These are phyloP conservation scores for peach (Prunus persica) DNA, from an alignment of 306 rosid species.

Conservation along the genomic window DNA sequence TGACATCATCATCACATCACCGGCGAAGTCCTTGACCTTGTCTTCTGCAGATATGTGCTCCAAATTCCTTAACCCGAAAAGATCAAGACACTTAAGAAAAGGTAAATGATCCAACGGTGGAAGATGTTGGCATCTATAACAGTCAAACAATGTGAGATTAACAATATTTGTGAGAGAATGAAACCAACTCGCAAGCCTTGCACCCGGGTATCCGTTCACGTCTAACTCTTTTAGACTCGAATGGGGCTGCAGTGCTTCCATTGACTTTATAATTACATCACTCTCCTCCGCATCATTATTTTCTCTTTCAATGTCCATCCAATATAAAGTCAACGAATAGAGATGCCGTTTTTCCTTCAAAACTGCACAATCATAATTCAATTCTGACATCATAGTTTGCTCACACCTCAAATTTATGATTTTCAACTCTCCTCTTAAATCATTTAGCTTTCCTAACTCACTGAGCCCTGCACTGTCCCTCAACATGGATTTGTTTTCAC, in stretches of 20 bases:
- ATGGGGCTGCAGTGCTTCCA: slow-evolving; percentile 17
- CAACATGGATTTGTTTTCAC: background rate
- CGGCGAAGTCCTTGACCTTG: no score
- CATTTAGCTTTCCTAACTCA: background rate
- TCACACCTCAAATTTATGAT: background rate
- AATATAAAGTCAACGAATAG: background rate
- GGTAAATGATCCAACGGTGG: slow-evolving; percentile 15
- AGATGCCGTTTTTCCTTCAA: slow-evolving; percentile 1
- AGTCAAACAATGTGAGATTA: background rate
- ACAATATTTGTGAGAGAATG: slow-evolving; percentile 2
- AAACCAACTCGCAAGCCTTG: slow-evolving; percentile 13
- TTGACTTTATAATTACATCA: background rate
- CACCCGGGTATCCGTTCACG: rapidly evolving
- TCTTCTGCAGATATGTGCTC: slow-evolving; percentile 7
- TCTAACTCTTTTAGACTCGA: background rate
- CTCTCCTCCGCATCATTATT: rapidly evolving
- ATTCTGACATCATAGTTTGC: background rate
- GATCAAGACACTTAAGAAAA: background rate
- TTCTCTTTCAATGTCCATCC: background rate
- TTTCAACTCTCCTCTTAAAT: background rate
- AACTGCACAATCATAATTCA: background rate
- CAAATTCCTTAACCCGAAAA: rapidly evolving
- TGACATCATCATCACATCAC: background rate
- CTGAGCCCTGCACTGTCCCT: background rate
- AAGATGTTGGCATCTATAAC: background rate